Evolutionary conservation across 129 eudicot genomes (phyloP), one percentile per base, ranked within the genome.

Genomic region (Oenanthe sinensis): DNA sequence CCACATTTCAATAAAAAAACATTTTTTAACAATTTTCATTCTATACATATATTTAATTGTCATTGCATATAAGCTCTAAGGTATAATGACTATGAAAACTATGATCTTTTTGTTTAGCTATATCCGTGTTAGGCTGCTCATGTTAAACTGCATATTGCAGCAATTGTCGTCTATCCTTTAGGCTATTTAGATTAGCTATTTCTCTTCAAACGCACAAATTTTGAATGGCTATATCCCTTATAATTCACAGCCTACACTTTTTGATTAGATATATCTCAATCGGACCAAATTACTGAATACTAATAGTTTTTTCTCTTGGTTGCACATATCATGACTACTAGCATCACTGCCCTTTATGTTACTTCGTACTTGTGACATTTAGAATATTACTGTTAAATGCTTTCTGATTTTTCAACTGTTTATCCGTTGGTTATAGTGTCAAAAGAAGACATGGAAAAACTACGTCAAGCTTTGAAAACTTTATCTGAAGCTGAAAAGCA

Each of bases 401-500:
- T 12, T 26, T 44, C 20, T 14, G 8, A 2, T 40, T 22, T 22
- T 50, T 76, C 48, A 33, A 19, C 50, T 77, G 48, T 77, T 79
- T 79, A 49, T 17, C 26, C 36, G 33, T 68, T 76, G 22, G 42
- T 83, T 79, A 28, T 84, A 96, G 99, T 96, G 71, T 81, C 96
- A 19, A 96, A 90, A 85, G 95, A 89, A 80, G 97, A 96, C 68
- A 89, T 92, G 97, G 99, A 92, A 77, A 96, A 92, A 75, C 86
- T 96, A 43, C 90, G 99, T 45, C 94, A 92, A 79, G 99, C 99
- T 44, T 77, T 96, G 50, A 96, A 88, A 86, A 96, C 97, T 19
- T 79, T 96, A 69, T 96, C 99, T n/a, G 97, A 92, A 87, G 97
- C 99, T 8, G 99, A 96, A 83, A 96, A 96, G 86, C 97, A 96